Evolutionary conservation across 345 rosid species (phyloP).

Genomic region (Nasturtium officinale): DNA sequence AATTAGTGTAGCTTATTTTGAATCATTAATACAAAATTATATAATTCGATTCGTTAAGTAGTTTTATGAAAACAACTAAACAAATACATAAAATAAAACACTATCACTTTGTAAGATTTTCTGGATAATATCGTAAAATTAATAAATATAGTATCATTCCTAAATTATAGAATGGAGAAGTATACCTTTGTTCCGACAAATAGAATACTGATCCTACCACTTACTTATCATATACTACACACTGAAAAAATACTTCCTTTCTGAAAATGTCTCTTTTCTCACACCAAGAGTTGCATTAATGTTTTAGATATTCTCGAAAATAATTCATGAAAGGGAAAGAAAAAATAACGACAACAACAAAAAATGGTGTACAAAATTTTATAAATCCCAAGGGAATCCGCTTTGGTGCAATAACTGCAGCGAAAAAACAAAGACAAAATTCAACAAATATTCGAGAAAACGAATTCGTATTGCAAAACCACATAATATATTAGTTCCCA

Average conservation of each 20-base stretch:
- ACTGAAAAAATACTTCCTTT: background rate
- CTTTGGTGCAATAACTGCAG: background rate
- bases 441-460: background rate
- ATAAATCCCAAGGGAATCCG: background rate
- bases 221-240: background rate
- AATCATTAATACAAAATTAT: too few relatives aligned
- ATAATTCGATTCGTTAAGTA: too few relatives aligned
- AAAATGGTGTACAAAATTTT: slow-evolving; percentile 8
- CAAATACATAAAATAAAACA: too few relatives aligned
- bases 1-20: too few relatives aligned
- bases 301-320: slow-evolving; percentile 10
- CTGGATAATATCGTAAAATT: too few relatives aligned
- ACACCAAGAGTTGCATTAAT: slow-evolving; percentile 3
- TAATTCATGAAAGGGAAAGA: slow-evolving; percentile 8
- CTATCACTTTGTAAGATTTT: too few relatives aligned
- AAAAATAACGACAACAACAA: background rate
- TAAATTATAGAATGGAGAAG: background rate
- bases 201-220: background rate
- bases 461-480: background rate
- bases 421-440: background rate
- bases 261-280: background rate
- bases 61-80: too few relatives aligned
- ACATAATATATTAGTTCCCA: background rate
- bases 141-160: too few relatives aligned
- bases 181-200: background rate